Evolutionary conservation across 345 rosid genomes (phyloP), one percentile per base, ranked within the genome.

Genomic region (Fremontodendron californicum): DNA sequence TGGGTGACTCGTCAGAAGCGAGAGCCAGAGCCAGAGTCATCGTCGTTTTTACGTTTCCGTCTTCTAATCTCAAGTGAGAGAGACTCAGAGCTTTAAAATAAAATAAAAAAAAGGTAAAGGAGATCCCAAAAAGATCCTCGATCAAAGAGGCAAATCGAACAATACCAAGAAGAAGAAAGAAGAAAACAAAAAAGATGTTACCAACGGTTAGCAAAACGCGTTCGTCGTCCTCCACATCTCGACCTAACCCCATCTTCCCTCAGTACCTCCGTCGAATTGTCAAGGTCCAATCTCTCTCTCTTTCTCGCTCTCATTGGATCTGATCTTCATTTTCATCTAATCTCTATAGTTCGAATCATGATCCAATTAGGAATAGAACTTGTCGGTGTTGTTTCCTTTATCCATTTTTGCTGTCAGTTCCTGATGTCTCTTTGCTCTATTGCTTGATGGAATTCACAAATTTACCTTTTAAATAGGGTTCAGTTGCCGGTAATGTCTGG

Each of bases 241-340:
- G 97, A 78, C 78, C 94, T 71, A 90, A 84, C 55, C 84, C 95
- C 67, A 73, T 84, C 84, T 85, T 90, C 87, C 91, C 90, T 68
- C 97, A 89, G 80, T 94, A 92, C 82, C 93, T 96, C 79, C 98
- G 99, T 75, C 92, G 98, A 69, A 96, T 96, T 78, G 86, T 96
- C 82, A 96, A 96, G 99, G 99, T 96, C 72, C 78, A 67, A 75
- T 73, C 76, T 77, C 75, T 61, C 37, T 37, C 70, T 9, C 76
- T 79, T 74, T 55, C n/a, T n/a, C n/a, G n/a, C 37, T 31, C 73
- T 4, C 35, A 23, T 49, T 46, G 74, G 86, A 75, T 85, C 84
- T 80, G 88, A 80, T 79, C 83, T 80, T 62, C 78, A 48, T 74
- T 75, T 71, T 51, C 54, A 51, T 81, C 8, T 0, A 78, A 49